Base-by-base conservation (phyloP, 163 green algal species). In the Scenedesmus sp. region DNA sequence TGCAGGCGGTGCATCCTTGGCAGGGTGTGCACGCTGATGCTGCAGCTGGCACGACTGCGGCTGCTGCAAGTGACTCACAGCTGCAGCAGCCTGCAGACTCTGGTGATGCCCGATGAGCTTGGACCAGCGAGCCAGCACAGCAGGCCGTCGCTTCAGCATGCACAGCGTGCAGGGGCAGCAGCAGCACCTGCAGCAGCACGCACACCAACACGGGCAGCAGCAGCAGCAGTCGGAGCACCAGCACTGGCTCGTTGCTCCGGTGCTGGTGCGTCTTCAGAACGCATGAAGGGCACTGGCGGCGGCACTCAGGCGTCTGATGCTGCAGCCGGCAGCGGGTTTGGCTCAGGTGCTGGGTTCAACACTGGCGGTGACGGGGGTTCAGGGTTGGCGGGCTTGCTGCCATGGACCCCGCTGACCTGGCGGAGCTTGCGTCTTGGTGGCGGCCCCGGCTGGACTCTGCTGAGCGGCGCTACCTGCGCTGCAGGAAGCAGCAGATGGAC, bases 401-500 rank as follows among this genome's bases (percentile, higher is more conserved):
- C 10, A 70, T 85, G 81, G 81, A 83, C 65, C 82, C 68, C 37
- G 59, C 53, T 89, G 43, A 91, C 40, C 20, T 91, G 78, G 87
- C 79, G 13, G 87, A 91, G 87, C 68, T 81, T 20, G 87, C 87
- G 24, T 26, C 35, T 20, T 86, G 59, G 53, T 84, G 80, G 88
- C 79, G 85, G 72, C 89, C 89, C 12, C 40, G 85, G 30, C 53
- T 92, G 68, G 53, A 90, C 70, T 83, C 51, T 65, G 89, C 81
- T 24, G 89, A 92, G 83, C 61, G 46, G 43, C 22, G 43, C n/a
- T 92, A 92, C 73, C 83, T 92, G 68, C 56, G 76, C 22, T 49
- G 51, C 20, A 56, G 89, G 33, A 87, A 86, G 72, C 83, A 89
- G 72, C 61, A 92, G 44, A 85, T 92, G 83, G 89, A 90, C 49